Base-by-base conservation (phyloP, 129 eudicot genomes). In the Tagetes patula region DNA sequence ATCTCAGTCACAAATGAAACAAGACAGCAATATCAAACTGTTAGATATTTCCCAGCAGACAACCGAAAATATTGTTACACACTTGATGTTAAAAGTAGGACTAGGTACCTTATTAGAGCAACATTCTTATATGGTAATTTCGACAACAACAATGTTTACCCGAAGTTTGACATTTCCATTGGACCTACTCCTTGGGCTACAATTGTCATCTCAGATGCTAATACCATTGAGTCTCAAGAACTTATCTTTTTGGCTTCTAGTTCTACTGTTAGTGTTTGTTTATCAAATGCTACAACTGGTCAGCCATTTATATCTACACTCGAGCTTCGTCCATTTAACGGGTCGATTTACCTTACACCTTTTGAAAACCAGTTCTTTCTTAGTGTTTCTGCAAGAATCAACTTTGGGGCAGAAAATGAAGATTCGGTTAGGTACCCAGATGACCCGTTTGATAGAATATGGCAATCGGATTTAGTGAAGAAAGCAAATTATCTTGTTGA, bases 161-260 rank as follows among this genome's bases (percentile, higher is more conserved):
- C 99, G n/a, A 94, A 94, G 82, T 94, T 94, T 14, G 99, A 94
- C 68, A 82, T 94, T 71, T 94, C 99, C 7, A 9, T 94, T 33
- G 99, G 99, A 48, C 84, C 99, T 34, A 94, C 99, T 74, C 96
- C 62, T 60, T 94, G 99, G 99, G 95, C 96, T 62, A 94, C 99
- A 13, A 86, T 94, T 8, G 99, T 79, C 71, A 91, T 94, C 71
- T 94, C 97, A 1, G 99, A 94, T 84, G 99, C 99, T 67, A 82
- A 78, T 55, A 84, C 77, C 1, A 82, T 90, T 11, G 99, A 94
- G 84, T 65, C 62, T 61, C 86, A 84, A 71, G 99, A 94, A 79
- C 60, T 94, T 39, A 90, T 94, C 63, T 94, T 94, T 78, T 77
- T 90, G 72, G 99, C 99, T 75, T 73, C 79, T 6, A 87, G 85